A percentile compares a stretch with the other conserved stretches of the same genome.
Evolutionary conservation across 306 rosid species (phyloP).

Genomic region (Casuarina glauca): DNA sequence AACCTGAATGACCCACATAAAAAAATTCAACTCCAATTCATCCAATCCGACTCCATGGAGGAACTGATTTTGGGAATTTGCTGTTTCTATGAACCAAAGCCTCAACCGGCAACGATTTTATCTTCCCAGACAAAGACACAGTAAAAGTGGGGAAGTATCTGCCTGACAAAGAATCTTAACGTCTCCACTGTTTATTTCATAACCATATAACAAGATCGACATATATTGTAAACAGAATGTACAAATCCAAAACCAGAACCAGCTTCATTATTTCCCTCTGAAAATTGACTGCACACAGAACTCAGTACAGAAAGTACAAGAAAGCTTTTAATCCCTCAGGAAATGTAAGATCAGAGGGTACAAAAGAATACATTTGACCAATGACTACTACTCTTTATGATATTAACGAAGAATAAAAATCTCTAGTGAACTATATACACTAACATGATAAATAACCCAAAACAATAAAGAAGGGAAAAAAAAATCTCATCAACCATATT

Average conservation of each 20-base stretch:
- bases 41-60: background rate
- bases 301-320: constrained; percentile 34
- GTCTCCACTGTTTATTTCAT: constrained; percentile 11
- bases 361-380: constrained; percentile 58
- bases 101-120: background rate
- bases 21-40: background rate
- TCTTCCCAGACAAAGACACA: background rate
- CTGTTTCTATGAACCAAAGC: too few species aligned
- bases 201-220: constrained; percentile 6
- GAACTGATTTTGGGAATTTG: too few species aligned
- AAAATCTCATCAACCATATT: constrained; percentile 26
- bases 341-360: constrained; percentile 42
- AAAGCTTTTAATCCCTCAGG: constrained; percentile 39
- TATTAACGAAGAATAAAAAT: constrained; percentile 40
- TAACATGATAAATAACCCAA: constrained; percentile 54
- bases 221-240: constrained; percentile 15
- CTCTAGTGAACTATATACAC: constrained; percentile 56
- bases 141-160: background rate
- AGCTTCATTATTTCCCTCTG: constrained; percentile 29
- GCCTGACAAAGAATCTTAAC: background rate
- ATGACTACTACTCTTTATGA: constrained; percentile 42
- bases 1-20: background rate
- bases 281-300: constrained; percentile 42
- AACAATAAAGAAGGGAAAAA: constrained; percentile 19
- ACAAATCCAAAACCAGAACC: constrained; percentile 36